Percentiles rank a stretch among this genome's conserved stretches.
These are phyloP conservation scores for Chrysoporthe deuterocubensis DNA, from an alignment of 2,329 filamentous ascomycete species.

Conservation along the genomic window DNA sequence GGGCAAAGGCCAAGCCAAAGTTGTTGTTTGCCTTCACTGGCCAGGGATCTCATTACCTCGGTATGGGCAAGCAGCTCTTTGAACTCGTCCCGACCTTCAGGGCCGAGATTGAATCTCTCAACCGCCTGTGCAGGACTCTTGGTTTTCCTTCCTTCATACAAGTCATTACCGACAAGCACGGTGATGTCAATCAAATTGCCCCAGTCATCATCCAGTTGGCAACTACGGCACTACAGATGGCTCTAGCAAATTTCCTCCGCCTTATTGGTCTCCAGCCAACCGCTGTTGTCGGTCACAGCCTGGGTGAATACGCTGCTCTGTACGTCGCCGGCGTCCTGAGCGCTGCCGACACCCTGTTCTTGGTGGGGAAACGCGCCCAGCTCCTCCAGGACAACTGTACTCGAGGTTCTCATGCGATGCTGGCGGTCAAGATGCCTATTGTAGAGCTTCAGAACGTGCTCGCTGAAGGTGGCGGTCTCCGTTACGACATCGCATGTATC, in stretches of 20 bases:
- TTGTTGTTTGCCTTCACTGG: slow-evolving; percentile 48
- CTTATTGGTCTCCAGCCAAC: slow-evolving; percentile 50
- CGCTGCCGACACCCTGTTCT: slow-evolving; percentile 61
- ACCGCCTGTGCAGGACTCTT: slow-evolving; percentile 33
- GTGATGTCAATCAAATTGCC: neutral
- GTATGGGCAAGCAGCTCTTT: slow-evolving; percentile 36
- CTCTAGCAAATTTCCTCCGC: slow-evolving; percentile 46
- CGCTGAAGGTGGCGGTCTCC: slow-evolving; percentile 33
- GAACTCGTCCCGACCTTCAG: slow-evolving; percentile 3
- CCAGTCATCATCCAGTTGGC: slow-evolving; percentile 37
- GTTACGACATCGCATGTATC: slow-evolving; percentile 58
- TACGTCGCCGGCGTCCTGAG: slow-evolving; percentile 65
- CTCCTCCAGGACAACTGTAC: slow-evolving; percentile 60
- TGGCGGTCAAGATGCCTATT: slow-evolving; percentile 38
- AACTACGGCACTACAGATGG: slow-evolving; percentile 39
- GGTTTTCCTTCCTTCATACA: slow-evolving; percentile 45
- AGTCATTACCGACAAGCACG: slow-evolving; percentile 46
- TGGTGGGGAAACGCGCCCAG: slow-evolving; percentile 64
- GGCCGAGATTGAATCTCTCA: too few species aligned
- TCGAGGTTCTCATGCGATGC: slow-evolving; percentile 39
- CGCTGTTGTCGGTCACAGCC: slow-evolving; percentile 56
- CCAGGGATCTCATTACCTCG: slow-evolving; percentile 46
- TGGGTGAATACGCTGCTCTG: slow-evolving; percentile 72
- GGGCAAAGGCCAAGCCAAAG: slow-evolving; percentile 8
- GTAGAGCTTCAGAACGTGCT: slow-evolving; percentile 31